Conservation (phyloP, 148 eudicot species). For the Tetragonia tetragonoides region DNA sequence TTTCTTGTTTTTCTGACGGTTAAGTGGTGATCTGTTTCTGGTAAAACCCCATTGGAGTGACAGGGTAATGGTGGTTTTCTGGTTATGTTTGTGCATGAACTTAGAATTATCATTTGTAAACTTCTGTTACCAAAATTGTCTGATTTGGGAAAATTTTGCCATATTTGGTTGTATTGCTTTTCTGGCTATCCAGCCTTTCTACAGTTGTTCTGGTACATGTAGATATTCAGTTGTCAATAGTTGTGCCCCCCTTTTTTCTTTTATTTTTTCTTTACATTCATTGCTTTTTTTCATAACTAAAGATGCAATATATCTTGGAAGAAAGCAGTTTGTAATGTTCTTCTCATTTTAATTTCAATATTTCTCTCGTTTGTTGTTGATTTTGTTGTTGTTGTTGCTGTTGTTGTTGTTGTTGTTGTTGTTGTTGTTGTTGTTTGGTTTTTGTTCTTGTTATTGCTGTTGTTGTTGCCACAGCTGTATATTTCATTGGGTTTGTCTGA, state of each 20-base stretch:
- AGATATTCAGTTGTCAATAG: neutral
- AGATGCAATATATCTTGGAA: neutral
- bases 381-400: neutral
- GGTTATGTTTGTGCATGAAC: slow-evolving; percentile 6
- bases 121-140: slow-evolving; percentile 21
- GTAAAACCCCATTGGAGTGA: slow-evolving; percentile 6
- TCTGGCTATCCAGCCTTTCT: slow-evolving; percentile 15
- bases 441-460: neutral
- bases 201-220: neutral
- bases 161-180: slow-evolving; percentile 20
- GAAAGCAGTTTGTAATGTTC: neutral
- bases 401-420: too few relatives aligned
- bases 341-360: neutral
- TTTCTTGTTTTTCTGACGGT: slow-evolving; percentile 12
- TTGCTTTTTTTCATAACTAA: neutral
- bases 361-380: neutral
- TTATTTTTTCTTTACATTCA: neutral
- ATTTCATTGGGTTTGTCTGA: slow-evolving; percentile 6
- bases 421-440: neutral
- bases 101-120: slow-evolving; percentile 13
- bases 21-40: slow-evolving; percentile 8
- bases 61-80: slow-evolving; percentile 12
- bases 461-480: neutral
- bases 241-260: neutral
- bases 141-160: slow-evolving; percentile 22